Base-by-base conservation (phyloP, 1,284 basidiomycete genomes). In the Ganoderma multipileum region DNA sequence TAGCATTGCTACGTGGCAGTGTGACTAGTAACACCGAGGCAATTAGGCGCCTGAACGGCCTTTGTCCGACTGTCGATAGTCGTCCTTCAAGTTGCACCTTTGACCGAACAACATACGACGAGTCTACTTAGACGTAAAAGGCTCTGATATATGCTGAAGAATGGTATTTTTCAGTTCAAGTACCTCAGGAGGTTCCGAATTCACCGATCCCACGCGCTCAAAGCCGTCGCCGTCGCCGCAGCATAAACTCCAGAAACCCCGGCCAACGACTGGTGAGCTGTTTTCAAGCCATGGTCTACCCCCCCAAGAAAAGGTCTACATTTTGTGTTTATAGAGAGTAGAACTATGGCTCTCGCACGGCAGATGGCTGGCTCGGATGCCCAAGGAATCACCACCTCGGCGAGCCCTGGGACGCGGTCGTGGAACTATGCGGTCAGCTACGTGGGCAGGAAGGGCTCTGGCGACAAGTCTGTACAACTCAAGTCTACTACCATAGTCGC, bases 281-380 rank as follows among this genome's bases (percentile, higher is more conserved):
- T 7, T 54, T 33, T 55, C 7, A 16, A n/a, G n/a, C n/a, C 26
- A 28, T 18, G 26, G 4, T 52, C 50, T 16, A 11, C 4, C 16
- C 26, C 26, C 23, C 12, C n/a, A n/a, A n/a, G 12, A 12, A 28
- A 47, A n/a, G 44, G 7, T 47, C 7, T 28, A 28, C 23, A 28
- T 52, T 14, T 57, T 57, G 14, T 36, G 14, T 0, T 33, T 20
- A 18, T 57, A 38, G 68, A 69, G 64, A 68, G 66, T 36, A 66
- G 67, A 54, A 68, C 68, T 26, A 68, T 69, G 62, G 39, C 61
- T 4, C 41, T 64, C 14, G 70, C 65, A 16, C 62, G 67, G 18
- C 26, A 39, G n/a, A 41, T 68, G 33, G 14, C 23, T 28, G 39
- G 11, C 20, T 39, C 58, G 16, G 58, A 60, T 20, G 14, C 14